Evolutionary conservation across 2,329 filamentous ascomycete species (phyloP).

Genomic region (Colletotrichum musicola): DNA sequence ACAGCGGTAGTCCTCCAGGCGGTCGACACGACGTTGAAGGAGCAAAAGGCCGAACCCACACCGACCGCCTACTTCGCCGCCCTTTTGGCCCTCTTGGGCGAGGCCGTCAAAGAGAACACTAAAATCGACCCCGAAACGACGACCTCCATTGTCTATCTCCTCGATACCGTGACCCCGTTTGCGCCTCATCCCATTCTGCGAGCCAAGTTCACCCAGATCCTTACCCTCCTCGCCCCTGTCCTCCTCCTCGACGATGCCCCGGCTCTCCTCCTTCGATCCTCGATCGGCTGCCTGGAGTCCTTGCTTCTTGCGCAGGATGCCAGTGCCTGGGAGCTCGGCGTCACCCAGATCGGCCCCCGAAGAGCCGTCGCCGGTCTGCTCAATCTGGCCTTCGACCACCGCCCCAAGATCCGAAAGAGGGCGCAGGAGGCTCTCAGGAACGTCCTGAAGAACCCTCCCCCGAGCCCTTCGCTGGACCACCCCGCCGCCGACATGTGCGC

Average conservation of each 20-base stretch:
- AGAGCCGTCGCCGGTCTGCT: conserved; percentile 89
- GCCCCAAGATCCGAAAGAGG: conserved; percentile 94
- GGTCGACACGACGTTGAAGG: conserved; percentile 91
- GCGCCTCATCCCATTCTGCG: conserved; percentile 89
- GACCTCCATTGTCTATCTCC: conserved; percentile 91
- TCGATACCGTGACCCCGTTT: conserved; percentile 90
- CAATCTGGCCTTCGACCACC: conserved; percentile 84
- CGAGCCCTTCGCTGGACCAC: conserved; percentile 92
- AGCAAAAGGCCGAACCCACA: conserved; percentile 85
- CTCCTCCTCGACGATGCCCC: conserved; percentile 85
- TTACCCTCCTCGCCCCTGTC: conserved; percentile 86
- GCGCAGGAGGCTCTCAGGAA: conserved; percentile 90
- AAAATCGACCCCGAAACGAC: conserved; percentile 85
- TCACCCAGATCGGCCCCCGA: conserved; percentile 86
- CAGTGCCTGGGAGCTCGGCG: conserved; percentile 86
- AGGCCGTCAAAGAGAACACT: conserved; percentile 74
- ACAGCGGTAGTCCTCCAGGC: conserved; percentile 89
- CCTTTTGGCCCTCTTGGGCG: conserved; percentile 87
- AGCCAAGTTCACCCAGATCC: conserved; percentile 94
- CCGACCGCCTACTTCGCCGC: conserved; percentile 96
- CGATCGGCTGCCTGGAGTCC: conserved; percentile 94
- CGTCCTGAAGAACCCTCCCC: conserved; percentile 86
- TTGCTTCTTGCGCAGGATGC: conserved; percentile 90
- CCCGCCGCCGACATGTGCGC: conserved; percentile 97
- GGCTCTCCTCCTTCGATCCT: conserved; percentile 85